Evolutionary conservation across 805 yeast species (phyloP), one percentile per base, ranked within the genome.

Genomic region (Zygoascus tannicola): DNA sequence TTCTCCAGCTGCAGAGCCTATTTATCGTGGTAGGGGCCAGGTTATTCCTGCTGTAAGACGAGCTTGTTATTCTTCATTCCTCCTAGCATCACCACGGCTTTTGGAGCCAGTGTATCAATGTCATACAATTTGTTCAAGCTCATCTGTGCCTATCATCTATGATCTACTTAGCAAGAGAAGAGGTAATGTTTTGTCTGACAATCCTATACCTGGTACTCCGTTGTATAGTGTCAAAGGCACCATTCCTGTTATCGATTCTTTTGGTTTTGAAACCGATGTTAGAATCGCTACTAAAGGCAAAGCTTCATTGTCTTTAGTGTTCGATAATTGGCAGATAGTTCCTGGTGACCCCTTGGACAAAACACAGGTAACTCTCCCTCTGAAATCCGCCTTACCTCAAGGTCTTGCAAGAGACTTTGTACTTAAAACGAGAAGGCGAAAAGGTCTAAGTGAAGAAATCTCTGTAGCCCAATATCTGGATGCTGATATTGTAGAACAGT

Each of bases 271-370:
- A 56, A 78, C 94, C 0, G 98, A 92, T 59, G 64, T 92, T 26
- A 64, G 95, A 49, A 61, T 85, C 10, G 74, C 79, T 10, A 78
- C 95, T 0, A 79, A 77, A 49, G 96, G 96, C 3, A 81, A 76
- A 53, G 88, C 92, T 0, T 70, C 76, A 69, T 76, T 86, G 38
- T 75, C 75, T 38, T 58, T 81, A 48, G 73, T 72, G 39, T 85
- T 85, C 60, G 71, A 71, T 44, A 72, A 70, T 45, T 92, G 96
- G 95, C 72, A 74, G 18, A 61, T 68, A 2, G 94, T 85, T 0
- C 95, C 95, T 1, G 98, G 98, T 0, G 86, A 90, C 64, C 97
- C 97, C 5, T 56, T 90, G 54, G 95, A 90, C 58, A 64, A 66
- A 19, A 72, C 75, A 26, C 74, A 75, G 15, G 65, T 63, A 39